Evolutionary conservation across 495 filamentous ascomycete genomes (phyloP), one percentile per base, ranked within the genome.

Genomic region (Aspergillus mulundensis): DNA sequence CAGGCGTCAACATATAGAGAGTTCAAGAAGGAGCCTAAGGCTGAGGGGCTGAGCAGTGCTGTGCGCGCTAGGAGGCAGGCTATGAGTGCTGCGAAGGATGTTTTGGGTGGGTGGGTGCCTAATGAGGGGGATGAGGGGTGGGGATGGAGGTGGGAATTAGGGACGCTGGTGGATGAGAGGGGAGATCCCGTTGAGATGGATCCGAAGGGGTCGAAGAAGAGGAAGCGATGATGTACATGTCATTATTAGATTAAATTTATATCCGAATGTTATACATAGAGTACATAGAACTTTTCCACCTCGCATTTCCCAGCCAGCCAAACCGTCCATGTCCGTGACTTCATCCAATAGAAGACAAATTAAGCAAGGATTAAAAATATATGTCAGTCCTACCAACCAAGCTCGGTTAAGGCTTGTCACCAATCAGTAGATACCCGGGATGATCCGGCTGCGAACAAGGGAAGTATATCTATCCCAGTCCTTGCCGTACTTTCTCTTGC

Each of bases 391-490:
- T 6, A 36, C 12, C 32, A 14, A 7, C 5, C 2, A 11, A 36
- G 32, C 7, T 6, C 32, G 5, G 5, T 2, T 10, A 36, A 36
- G 5, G 8, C 8, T 30, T 14, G 32, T 40, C 15, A 18, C 38
- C 38, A 18, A 40, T 51, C 79, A 97, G 72, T 98, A 98, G 24
- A 98, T 78, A 24, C 87, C 87, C n/a, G 94, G 94, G 16, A 98
- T 69, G 61, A 98, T 96, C 65, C 88, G 85, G 67, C 80, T 96
- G 60, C 77, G 83, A 20, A 98, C 94, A 66, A 86, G 78, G 61
- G 84, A 84, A 62, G 86, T 89, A 70, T 98, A 98, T 71, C 84
- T 84, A 61, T 89, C 85, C 93, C 94, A 98, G 62, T 97, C 91
- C 59, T 84, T 82, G 12, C 95, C 95, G 69, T 98, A 97, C 78